Conservation (phyloP, 768 basidiomycete genomes). For the Nevesoporus exiguus region DNA sequence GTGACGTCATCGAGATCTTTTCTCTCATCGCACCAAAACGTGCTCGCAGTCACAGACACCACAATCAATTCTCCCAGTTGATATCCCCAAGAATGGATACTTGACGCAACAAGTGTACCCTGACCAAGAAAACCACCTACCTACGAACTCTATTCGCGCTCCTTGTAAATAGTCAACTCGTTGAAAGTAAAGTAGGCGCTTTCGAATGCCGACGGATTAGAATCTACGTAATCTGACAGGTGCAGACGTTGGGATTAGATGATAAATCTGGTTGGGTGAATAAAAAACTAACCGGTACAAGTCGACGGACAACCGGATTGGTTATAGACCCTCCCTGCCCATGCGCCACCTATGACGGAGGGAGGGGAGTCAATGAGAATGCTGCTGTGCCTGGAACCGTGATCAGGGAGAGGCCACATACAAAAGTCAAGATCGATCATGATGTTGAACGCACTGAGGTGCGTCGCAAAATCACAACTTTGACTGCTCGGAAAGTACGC, state of each 20-base stretch:
- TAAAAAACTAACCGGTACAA: slow-evolving; percentile 22
- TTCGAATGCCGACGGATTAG: slow-evolving; percentile 37
- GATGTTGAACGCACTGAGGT: slow-evolving; percentile 59
- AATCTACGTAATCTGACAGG: slow-evolving; percentile 31
- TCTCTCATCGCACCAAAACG: too few relatives aligned
- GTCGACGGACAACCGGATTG: slow-evolving; percentile 26
- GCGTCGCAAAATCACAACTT: slow-evolving; percentile 51
- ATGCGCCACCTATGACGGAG: slow-evolving; percentile 20
- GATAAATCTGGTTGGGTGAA: not conserved
- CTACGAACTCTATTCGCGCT: not conserved
- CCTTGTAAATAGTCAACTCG: slow-evolving; percentile 35
- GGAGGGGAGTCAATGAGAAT: not conserved
- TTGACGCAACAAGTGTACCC: not conserved
- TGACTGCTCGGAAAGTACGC: slow-evolving; percentile 58
- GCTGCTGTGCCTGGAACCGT: not conserved
- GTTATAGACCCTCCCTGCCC: slow-evolving; percentile 27
- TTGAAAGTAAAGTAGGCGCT: slow-evolving; percentile 43
- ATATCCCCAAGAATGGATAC: too few relatives aligned
- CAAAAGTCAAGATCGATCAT: slow-evolving; percentile 50
- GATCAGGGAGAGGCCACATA: slow-evolving; percentile 2
- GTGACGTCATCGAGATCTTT: too few relatives aligned
- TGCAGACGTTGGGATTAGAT: not conserved
- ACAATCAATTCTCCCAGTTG: too few relatives aligned
- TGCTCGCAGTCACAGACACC: too few relatives aligned
- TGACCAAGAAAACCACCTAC: not conserved